These are phyloP conservation scores for Phialemoniopsis sp. DNA, from an alignment of 2,329 filamentous ascomycete genomes.

Conservation along the genomic window DNA sequence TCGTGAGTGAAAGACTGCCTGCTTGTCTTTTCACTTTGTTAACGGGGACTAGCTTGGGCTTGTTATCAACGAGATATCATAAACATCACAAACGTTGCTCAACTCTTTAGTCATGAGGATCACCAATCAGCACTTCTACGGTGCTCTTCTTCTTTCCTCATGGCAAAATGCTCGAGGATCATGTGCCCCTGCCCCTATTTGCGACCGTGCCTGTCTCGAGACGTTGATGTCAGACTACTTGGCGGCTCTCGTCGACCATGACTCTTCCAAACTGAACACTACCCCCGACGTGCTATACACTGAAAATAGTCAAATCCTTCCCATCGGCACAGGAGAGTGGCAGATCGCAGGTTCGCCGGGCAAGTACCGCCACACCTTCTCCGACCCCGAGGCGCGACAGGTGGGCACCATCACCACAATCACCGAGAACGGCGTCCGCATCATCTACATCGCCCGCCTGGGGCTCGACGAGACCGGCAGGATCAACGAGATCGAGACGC, in stretches of 20 bases:
- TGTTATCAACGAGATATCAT: no score
- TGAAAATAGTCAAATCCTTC: conserved; percentile 6
- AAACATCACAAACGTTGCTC: no score
- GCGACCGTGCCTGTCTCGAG: conserved; percentile 2
- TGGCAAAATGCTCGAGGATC: no score
- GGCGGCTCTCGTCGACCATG: conserved; percentile 1
- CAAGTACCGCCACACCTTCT: conserved; percentile 6
- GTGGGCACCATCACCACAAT: conserved; percentile 7
- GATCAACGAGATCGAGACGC: conserved; percentile 7
- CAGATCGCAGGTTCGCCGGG: conserved; percentile 1
- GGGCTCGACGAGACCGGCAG: conserved; percentile 1
- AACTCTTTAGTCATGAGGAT: no score
- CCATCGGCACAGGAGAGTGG: conserved; percentile 4
- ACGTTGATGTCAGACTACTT: conserved; percentile 1
- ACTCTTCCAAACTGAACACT: neutral
- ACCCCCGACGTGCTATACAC: conserved; percentile 3
- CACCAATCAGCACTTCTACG: no score
- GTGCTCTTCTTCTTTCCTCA: no score
- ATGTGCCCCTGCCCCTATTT: neutral
- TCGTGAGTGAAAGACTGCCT: no score
- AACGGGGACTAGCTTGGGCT: no score
- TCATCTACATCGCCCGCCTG: conserved; percentile 5
- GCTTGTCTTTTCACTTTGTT: no score
- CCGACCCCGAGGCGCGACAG: conserved; percentile 4
- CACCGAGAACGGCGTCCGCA: conserved; percentile 5